A percentile compares a stretch with the other conserved stretches of the same genome.
phyloP scores from a whole-genome alignment of 139 green algal genomes.

The Ostreobium quekettii region DNA sequence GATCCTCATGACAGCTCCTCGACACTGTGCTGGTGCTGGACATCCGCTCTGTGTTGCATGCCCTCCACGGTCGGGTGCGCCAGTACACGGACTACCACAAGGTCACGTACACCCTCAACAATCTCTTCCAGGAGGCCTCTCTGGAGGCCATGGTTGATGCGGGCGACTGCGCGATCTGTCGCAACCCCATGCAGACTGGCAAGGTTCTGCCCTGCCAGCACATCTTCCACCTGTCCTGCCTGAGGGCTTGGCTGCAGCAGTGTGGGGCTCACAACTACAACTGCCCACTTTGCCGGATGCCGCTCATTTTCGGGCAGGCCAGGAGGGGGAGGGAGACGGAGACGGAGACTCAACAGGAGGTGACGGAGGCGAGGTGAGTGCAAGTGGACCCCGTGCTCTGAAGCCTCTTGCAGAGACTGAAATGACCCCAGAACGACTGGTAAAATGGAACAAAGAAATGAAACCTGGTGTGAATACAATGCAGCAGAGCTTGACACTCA shows the following conservation, averaged over 20 bases:
- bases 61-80: slow-evolving; percentile 22
- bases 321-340: too few relatives aligned
- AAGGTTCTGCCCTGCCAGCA: slow-evolving; percentile 41
- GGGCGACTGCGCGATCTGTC: slow-evolving; percentile 41
- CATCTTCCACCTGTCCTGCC: slow-evolving; percentile 47
- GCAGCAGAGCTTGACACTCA: too few relatives aligned
- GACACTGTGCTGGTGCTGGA: slow-evolving; percentile 46
- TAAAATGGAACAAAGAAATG: too few relatives aligned
- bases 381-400: too few relatives aligned
- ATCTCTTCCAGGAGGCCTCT: slow-evolving; percentile 37
- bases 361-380: too few relatives aligned
- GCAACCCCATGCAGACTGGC: slow-evolving; percentile 22
- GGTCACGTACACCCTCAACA: slow-evolving; percentile 35
- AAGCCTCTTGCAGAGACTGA: too few relatives aligned
- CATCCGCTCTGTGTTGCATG: slow-evolving; percentile 26
- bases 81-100: slow-evolving; percentile 28
- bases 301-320: slow-evolving; percentile 17
- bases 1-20: slow-evolving; percentile 26
- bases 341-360: too few relatives aligned
- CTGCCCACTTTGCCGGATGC: slow-evolving; percentile 44
- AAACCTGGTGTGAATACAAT: too few relatives aligned
- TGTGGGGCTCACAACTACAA: slow-evolving; percentile 37
- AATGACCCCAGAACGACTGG: too few relatives aligned
- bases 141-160: slow-evolving; percentile 7
- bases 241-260: slow-evolving; percentile 56